Evolutionary conservation across 352 stramenopile species (phyloP).

Genomic region (Aphanomyces euteiches): DNA sequence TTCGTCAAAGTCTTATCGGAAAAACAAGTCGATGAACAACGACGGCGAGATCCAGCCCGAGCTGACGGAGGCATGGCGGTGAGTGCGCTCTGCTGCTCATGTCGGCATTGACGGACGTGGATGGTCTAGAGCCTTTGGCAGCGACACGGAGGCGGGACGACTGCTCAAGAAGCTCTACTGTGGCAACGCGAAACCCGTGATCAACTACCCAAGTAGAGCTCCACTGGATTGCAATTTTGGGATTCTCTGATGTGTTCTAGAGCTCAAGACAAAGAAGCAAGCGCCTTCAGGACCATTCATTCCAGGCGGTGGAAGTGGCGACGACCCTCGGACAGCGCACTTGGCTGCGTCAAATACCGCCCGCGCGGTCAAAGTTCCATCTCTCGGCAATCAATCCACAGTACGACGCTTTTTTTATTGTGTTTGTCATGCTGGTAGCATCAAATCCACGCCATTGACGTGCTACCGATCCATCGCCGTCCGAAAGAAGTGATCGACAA

Average conservation of each 20-base stretch:
- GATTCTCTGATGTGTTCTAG: conserved; percentile 31
- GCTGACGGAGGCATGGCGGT: background rate
- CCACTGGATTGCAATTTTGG: background rate
- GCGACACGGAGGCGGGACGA: conserved; percentile 63
- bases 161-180: conserved; percentile 76
- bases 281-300: conserved; percentile 56
- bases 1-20: background rate
- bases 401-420: conserved; percentile 38
- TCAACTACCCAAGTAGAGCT: conserved; percentile 70
- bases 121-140: conserved; percentile 54
- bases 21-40: conserved; percentile 20
- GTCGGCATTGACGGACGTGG: background rate
- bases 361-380: conserved; percentile 16
- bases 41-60: conserved; percentile 8
- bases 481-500: conserved; percentile 72
- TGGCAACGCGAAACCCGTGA: conserved; percentile 54
- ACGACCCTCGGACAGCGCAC: conserved; percentile 49
- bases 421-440: conserved; percentile 22
- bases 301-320: conserved; percentile 43
- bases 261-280: conserved; percentile 49
- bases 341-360: conserved; percentile 47
- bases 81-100: too few species aligned
- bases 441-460: conserved; percentile 66
- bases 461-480: conserved; percentile 45
- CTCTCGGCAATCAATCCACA: conserved; percentile 55